Evolutionary conservation across 2,329 filamentous ascomycete genomes (phyloP), one percentile per base, ranked within the genome.

Genomic region (Aspergillus pseudonomiae): DNA sequence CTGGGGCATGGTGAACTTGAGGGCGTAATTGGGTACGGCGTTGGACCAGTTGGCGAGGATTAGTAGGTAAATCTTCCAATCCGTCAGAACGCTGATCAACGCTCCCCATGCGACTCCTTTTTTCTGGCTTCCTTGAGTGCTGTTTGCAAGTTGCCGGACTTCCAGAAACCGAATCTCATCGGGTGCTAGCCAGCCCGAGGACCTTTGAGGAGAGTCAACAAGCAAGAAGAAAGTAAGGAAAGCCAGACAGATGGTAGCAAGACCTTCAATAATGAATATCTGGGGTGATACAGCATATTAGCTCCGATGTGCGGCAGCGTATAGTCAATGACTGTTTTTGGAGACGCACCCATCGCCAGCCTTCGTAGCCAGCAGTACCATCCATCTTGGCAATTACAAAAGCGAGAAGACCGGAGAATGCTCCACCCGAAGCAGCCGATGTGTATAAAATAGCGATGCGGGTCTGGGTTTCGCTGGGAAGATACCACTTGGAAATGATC

Each of bases 311-410:
- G 16, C 19, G 36, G 16, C 11, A 36, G 11, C 4, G 14, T 19
- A 41, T 16, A 4, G 2, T 19, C 5, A 7, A n/a, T 9, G 1
- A 19, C 6, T 6, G 2, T 6, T 19, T 7, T 41, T 41, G 36
- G 16, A 19, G 36, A 52, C 63, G 19, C 11, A 67, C 54, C 67
- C 68, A 70, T 21, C 68, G 64, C 68, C 68, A 70, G 46, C 68
- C 68, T 57, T 65, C 65, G 28, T 65, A 67, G 2, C 66, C 67
- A 45, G 78, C 86, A 6, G 85, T 73, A 0, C 90, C 86, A 67
- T 92, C 85, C 91, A 96, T 92, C 74, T 95, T 92, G 24, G 91
- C 91, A 64, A 96, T 94, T 0, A 88, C 93, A 4, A 87, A 89
- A 1, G 93, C 93, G 7, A 96, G 83, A 1, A 96, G 84, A 10